Percentiles rank a stretch among this genome's conserved stretches.
phyloP scores from a whole-genome alignment of 768 basidiomycete species.

The Russula olivacea region DNA sequence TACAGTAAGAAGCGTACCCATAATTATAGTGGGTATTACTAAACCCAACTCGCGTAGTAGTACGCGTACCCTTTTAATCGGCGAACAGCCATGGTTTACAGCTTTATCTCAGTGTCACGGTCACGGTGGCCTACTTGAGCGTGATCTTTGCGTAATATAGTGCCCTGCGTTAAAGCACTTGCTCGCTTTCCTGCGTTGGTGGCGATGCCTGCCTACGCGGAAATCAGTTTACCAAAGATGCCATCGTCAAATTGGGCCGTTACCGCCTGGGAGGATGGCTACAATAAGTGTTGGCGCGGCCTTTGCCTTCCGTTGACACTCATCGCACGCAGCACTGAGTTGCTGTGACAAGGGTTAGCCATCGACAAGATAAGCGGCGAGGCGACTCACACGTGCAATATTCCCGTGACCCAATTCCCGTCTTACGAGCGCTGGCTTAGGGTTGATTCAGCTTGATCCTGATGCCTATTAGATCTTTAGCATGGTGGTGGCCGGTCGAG shows the following conservation, averaged over 20 bases:
- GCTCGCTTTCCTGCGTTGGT: conserved; percentile 63
- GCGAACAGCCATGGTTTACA: too few species aligned
- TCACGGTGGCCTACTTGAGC: conserved; percentile 50
- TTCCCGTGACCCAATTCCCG: conserved; percentile 55
- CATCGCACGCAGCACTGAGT: conserved; percentile 46
- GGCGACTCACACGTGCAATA: conserved; percentile 31
- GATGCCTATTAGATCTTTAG: conserved; percentile 27
- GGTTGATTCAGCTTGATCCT: conserved; percentile 42
- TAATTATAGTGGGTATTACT: conserved; percentile 74
- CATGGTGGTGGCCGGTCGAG: too few species aligned
- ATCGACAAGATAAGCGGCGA: background rate
- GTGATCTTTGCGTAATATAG: conserved; percentile 73
- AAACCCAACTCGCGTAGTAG: too few species aligned
- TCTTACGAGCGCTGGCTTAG: conserved; percentile 34
- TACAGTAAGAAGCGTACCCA: conserved; percentile 43
- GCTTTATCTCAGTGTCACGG: background rate
- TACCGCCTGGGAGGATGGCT: conserved; percentile 10
- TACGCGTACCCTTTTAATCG: too few species aligned
- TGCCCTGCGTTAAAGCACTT: conserved; percentile 59
- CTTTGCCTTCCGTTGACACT: conserved; percentile 37
- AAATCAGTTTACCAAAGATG: background rate
- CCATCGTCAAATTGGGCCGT: background rate
- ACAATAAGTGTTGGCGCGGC: conserved; percentile 26
- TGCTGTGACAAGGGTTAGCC: conserved; percentile 31
- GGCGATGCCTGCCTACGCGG: conserved; percentile 52